phyloP scores from a whole-genome alignment of 2,329 filamentous ascomycete species.

The Hypoxylon sp. region DNA sequence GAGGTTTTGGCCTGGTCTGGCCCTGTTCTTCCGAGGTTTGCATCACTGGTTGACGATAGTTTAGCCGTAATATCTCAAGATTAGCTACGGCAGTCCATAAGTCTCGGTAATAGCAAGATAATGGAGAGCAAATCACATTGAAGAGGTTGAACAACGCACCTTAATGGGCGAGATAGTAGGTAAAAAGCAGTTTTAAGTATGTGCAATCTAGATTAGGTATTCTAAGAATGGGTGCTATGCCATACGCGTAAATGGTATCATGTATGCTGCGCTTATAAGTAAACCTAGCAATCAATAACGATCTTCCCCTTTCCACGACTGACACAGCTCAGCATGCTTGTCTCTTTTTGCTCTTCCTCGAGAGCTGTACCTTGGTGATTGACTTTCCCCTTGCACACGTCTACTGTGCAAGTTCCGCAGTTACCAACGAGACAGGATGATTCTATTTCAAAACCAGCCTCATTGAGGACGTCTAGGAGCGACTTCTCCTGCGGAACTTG shows the following conservation, averaged over 20 bases:
- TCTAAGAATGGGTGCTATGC: too few species aligned
- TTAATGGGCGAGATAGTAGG: too few species aligned
- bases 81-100: constrained; percentile 22
- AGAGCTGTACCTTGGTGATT: constrained; percentile 44
- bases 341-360: constrained; percentile 43
- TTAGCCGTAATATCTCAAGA: constrained; percentile 34
- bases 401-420: constrained; percentile 46
- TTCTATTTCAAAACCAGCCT: constrained; percentile 47
- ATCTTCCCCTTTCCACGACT: constrained; percentile 46
- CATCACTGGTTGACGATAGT: constrained; percentile 18
- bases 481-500: constrained; percentile 44
- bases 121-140: too few species aligned
- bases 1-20: background rate
- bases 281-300: constrained; percentile 34
- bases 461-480: constrained; percentile 45
- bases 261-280: too few species aligned
- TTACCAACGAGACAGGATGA: constrained; percentile 46
- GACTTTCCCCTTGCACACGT: constrained; percentile 42
- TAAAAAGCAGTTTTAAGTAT: too few species aligned
- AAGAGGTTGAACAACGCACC: too few species aligned
- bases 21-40: constrained; percentile 13
- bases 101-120: constrained; percentile 10
- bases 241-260: too few species aligned
- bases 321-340: constrained; percentile 44
- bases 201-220: too few species aligned